These are phyloP conservation scores for Kokia cookei DNA, from an alignment of 441 rosid genomes.

Conservation along the genomic window DNA sequence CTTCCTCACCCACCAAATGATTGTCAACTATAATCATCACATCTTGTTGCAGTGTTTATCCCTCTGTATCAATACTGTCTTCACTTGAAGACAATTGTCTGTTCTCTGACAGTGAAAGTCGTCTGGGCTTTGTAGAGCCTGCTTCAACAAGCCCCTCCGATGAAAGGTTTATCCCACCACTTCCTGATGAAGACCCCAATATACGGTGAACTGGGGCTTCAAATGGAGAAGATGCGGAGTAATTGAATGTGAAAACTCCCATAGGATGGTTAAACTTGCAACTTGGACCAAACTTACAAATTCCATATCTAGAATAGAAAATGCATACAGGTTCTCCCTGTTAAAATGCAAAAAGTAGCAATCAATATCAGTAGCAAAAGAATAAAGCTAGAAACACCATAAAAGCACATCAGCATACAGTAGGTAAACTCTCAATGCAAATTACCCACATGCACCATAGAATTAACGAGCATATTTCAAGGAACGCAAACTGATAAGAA, in stretches of 20 bases:
- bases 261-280: constrained; percentile 99
- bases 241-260: constrained; percentile 68
- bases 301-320: constrained; percentile 93
- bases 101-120: constrained; percentile 68
- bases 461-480: not conserved
- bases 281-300: constrained; percentile 99
- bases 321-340: constrained; percentile 97
- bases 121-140: constrained; percentile 52
- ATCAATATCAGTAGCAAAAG: not conserved
- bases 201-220: constrained; percentile 47
- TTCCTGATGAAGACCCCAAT: constrained; percentile 51
- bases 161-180: constrained; percentile 41
- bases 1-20: constrained; percentile 26
- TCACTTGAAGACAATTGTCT: constrained; percentile 75
- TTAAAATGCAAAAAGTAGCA: constrained; percentile 19
- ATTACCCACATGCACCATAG: not conserved
- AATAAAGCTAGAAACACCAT: not conserved
- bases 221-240: constrained; percentile 55
- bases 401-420: not conserved
- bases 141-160: constrained; percentile 70
- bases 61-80: constrained; percentile 61
- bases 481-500: not conserved
- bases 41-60: constrained; percentile 25
- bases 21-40: constrained; percentile 13
- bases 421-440: not conserved